Base-by-base conservation (phyloP, 106 monocot genomes). In the Triglochin maritima region DNA sequence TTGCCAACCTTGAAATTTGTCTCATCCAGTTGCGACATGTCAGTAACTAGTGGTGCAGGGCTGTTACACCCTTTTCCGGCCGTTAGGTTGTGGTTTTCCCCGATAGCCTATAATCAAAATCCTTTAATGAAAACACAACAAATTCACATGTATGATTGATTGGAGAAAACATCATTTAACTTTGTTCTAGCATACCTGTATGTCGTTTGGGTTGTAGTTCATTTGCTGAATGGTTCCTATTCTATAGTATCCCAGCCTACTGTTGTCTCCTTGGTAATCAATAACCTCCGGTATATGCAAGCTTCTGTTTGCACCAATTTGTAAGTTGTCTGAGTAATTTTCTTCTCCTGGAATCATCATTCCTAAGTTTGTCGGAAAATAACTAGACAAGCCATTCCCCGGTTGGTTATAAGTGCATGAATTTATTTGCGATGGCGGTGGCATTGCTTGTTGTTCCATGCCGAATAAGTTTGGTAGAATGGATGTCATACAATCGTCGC, bases 1-100 rank as follows among this genome's bases (percentile, higher is more conserved):
- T 79, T 77, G 1, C 74, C 80, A 4, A 82, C 82, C 69, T 82
- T 94, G 72, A 73, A 78, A 57, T 29, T 79, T 7, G 85, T 69
- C 5, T 84, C 83, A 6, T 90, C 89, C 52, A 78, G 13, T 9
- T 70, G 41, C 12, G 82, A 6, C 42, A 64, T 64, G 14, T 79
- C 17, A 14, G 75, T 13, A 50, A 65, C 6, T 9, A 72, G 41
- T 3, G 66, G 48, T 46, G 59, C 46, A 9, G 52, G n/a, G 69
- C 62, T 79, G 74, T 56, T 52, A 65, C 80, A 52, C 10, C 70
- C 65, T 1, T 45, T 47, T 49, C 55, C 72, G 77, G 66, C 59
- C 4, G 11, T 12, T 57, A 7, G 15, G 17, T 57, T 6, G 7
- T 57, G 57, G 12, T 57, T 57, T 57, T 57, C 57, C 16, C 57